phyloP scores from a whole-genome alignment of 495 filamentous ascomycete genomes.

The Neurospora tetraspora region DNA sequence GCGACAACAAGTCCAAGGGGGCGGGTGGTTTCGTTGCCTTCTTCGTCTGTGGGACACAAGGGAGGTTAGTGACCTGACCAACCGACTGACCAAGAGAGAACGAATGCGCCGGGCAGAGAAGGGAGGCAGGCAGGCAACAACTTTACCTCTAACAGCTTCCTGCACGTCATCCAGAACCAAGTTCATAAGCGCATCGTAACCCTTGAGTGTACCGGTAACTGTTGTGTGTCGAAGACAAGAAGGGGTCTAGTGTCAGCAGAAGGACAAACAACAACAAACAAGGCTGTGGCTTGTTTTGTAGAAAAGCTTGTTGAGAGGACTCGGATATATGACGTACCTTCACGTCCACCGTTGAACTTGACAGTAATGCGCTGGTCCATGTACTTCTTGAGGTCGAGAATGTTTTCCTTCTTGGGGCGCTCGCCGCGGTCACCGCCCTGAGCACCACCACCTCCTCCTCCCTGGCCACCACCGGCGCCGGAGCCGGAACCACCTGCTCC shows the following conservation, averaged over 20 bases:
- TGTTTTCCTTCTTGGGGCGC: constrained; percentile 95
- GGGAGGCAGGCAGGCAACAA: not conserved
- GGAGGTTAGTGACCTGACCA: not conserved
- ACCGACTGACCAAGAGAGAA: not conserved
- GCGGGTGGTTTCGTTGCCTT: constrained; percentile 76
- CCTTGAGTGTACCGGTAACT: constrained; percentile 87
- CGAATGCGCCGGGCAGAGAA: not conserved
- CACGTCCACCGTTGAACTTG: constrained; percentile 91
- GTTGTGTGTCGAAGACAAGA: not conserved
- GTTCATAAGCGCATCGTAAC: constrained; percentile 96
- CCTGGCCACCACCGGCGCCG: constrained; percentile 33
- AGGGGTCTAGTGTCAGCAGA: not conserved
- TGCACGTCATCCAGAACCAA: constrained; percentile 90
- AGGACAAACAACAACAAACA: not conserved
- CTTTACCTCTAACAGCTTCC: constrained; percentile 71
- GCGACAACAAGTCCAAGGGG: constrained; percentile 85
- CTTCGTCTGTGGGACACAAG: constrained; percentile 49
- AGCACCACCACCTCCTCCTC: constrained; percentile 9
- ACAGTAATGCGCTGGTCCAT: constrained; percentile 92
- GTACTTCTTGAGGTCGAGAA: constrained; percentile 87
- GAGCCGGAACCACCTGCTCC: constrained; percentile 18
- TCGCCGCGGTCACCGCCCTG: constrained; percentile 34
- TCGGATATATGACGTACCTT: constrained; percentile 48
- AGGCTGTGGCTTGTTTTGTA: not conserved
- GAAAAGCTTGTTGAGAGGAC: not conserved